Conservation (phyloP, 352 stramenopile species). For the Phytophthora brassicae region DNA sequence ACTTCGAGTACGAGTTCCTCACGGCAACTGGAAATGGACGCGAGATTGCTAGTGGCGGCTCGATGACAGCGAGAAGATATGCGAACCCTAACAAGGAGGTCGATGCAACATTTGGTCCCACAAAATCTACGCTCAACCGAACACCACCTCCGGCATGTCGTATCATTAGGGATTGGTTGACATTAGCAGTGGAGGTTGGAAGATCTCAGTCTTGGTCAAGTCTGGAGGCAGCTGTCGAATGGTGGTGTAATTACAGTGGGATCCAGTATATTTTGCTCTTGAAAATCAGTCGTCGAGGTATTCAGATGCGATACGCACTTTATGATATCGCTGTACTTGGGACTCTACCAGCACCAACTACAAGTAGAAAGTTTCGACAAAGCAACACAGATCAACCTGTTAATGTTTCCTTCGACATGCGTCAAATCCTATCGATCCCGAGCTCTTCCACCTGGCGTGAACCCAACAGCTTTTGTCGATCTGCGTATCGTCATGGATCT, state of each 20-base stretch:
- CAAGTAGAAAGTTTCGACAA: slow-evolving; percentile 12
- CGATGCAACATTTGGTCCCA: too few relatives aligned
- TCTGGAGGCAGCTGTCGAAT: slow-evolving; percentile 7
- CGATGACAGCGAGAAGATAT: slow-evolving; percentile 9
- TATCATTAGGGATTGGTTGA: too few relatives aligned
- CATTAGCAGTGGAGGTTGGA: too few relatives aligned
- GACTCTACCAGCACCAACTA: slow-evolving; percentile 4
- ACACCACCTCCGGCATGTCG: too few relatives aligned
- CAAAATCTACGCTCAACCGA: too few relatives aligned
- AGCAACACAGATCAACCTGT: background rate
- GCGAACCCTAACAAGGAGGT: slow-evolving; percentile 10
- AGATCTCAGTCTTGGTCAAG: background rate
- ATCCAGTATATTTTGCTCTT: slow-evolving; percentile 18
- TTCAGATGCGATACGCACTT: too few relatives aligned
- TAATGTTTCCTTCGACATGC: slow-evolving; percentile 17
- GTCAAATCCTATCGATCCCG: too few relatives aligned
- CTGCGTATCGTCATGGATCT: slow-evolving; percentile 1
- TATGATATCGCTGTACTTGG: slow-evolving; percentile 9
- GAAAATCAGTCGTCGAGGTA: slow-evolving; percentile 7
- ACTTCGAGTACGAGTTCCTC: too few relatives aligned
- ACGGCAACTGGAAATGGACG: slow-evolving; percentile 10
- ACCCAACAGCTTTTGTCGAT: slow-evolving; percentile 1
- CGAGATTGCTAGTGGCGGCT: slow-evolving; percentile 1
- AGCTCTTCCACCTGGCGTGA: background rate
- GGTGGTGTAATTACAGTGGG: slow-evolving; percentile 14